Evolutionary conservation across 805 yeast species (phyloP).

Genomic region (Myxozyma vanderwaltii): DNA sequence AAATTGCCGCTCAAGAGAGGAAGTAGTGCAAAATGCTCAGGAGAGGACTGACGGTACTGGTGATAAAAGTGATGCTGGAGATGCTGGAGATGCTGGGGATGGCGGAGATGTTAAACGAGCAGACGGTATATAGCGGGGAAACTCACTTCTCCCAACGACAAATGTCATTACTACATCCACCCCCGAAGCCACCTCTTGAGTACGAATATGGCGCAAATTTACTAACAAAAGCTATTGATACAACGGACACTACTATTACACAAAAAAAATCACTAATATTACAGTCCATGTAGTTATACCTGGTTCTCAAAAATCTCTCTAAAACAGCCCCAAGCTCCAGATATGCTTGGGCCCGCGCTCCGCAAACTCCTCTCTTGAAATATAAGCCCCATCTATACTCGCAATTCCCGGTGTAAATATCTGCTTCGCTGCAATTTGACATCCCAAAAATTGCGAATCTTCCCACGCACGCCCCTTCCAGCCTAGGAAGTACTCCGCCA

Average conservation of each 20-base stretch:
- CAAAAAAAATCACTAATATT: background rate
- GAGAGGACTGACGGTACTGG: too few relatives aligned
- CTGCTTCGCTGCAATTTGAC: constrained; percentile 83
- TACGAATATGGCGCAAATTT: too few relatives aligned
- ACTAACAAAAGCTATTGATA: background rate
- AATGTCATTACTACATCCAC: too few relatives aligned
- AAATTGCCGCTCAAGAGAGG: too few relatives aligned
- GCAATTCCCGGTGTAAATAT: constrained; percentile 63
- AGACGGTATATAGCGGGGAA: too few relatives aligned
- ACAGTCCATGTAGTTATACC: background rate
- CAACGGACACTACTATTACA: background rate
- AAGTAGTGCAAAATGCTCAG: too few relatives aligned
- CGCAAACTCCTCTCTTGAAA: constrained; percentile 69
- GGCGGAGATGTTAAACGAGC: too few relatives aligned
- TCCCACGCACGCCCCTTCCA: constrained; percentile 84
- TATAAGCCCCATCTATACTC: constrained; percentile 60
- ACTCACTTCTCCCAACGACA: too few relatives aligned
- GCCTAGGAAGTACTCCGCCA: constrained; percentile 91
- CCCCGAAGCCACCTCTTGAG: too few relatives aligned
- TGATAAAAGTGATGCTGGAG: too few relatives aligned
- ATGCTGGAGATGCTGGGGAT: too few relatives aligned
- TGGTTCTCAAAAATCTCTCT: background rate
- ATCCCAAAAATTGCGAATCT: constrained; percentile 80
- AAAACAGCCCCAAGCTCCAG: constrained; percentile 57
- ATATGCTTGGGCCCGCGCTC: constrained; percentile 80